Base-by-base conservation (phyloP, 768 basidiomycete genomes). In the Flagelloscypha sp. region DNA sequence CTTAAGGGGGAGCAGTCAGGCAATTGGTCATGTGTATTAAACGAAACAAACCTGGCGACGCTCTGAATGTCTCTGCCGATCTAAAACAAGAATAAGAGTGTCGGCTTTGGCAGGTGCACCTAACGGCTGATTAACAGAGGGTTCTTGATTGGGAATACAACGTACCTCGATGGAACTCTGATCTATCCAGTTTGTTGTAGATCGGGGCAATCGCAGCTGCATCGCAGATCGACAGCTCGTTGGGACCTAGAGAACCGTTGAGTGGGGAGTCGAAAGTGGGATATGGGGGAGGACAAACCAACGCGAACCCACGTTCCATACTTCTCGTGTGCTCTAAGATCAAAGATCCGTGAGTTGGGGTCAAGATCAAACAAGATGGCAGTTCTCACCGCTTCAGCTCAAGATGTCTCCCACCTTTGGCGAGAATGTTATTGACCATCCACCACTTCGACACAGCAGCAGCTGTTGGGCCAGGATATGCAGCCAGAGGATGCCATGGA, bases 231-330 rank as follows among this genome's bases (percentile, higher is more conserved):
- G 54, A 55, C 9, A 55, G 35, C 31, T 55, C 54, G n/a, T 55
- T 55, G 23, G 54, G 54, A 24, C 56, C 54, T 54, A 43, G 30
- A 38, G 4, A 11, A 36, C 16, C 18, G 5, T 17, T 21, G n/a
- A 33, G 18, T 7, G 35, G 2, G 13, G 25, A 27, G 25, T 10
- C 10, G 10, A 27, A 27, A 33, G 18, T 7, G 35, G 2, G 13
- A 13, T 10, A 13, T 10, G 13, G 10, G 13, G 13, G 24, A 29
- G 5, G 24, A 12, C 38, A 9, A 36, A 55, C 53, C 53, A 24
- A 57, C 53, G 17, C 54, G 53, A 30, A 55, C 44, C 21, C 55
- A 46, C 2, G 50, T 18, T 4, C 54, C 54, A 27, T 55, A 57
- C 28, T 19, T 30, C 11, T 50, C 43, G n/a, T 57, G 56, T 20